phyloP scores from a whole-genome alignment of 2,329 filamentous ascomycete species.

The Westerdykella sp. region DNA sequence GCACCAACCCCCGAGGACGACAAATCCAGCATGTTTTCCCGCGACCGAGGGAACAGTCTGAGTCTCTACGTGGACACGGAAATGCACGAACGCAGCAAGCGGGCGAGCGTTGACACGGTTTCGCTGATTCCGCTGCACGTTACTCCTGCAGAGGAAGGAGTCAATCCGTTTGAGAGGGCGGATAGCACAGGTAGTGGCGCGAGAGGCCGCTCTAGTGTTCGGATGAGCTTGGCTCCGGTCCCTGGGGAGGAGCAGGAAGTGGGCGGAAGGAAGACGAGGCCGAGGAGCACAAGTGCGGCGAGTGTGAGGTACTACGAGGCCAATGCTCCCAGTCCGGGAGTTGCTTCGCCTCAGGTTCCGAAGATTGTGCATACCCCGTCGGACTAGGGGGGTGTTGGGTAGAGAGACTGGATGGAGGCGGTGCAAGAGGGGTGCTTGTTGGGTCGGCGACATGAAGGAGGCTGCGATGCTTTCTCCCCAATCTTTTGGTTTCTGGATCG shows the following conservation, averaged over 20 bases:
- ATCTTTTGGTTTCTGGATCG: no score
- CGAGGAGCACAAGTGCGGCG: constrained; percentile 24
- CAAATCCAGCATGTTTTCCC: constrained; percentile 30
- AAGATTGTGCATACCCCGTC: constrained; percentile 27
- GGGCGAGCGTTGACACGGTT: constrained; percentile 19
- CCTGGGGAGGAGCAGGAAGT: constrained; percentile 14
- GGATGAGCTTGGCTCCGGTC: constrained; percentile 15
- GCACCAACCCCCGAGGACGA: constrained; percentile 16
- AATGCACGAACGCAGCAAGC: constrained; percentile 4
- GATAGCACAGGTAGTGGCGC: constrained; percentile 14
- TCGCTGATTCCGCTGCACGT: constrained; percentile 24
- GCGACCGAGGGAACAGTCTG: constrained; percentile 22
- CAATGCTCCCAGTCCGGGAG: constrained; percentile 11
- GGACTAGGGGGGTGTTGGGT: constrained; percentile 6
- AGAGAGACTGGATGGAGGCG: background rate
- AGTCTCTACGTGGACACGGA: constrained; percentile 26
- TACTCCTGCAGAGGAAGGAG: constrained; percentile 16
- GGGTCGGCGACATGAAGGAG: no score
- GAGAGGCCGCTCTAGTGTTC: constrained; percentile 11
- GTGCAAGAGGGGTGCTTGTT: background rate
- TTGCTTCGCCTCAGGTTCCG: constrained; percentile 17
- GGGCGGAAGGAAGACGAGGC: constrained; percentile 12
- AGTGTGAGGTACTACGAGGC: constrained; percentile 27
- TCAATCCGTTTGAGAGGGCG: constrained; percentile 8
- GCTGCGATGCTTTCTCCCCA: no score